phyloP scores from a whole-genome alignment of 441 rosid genomes.

The Corymbia calophylla region DNA sequence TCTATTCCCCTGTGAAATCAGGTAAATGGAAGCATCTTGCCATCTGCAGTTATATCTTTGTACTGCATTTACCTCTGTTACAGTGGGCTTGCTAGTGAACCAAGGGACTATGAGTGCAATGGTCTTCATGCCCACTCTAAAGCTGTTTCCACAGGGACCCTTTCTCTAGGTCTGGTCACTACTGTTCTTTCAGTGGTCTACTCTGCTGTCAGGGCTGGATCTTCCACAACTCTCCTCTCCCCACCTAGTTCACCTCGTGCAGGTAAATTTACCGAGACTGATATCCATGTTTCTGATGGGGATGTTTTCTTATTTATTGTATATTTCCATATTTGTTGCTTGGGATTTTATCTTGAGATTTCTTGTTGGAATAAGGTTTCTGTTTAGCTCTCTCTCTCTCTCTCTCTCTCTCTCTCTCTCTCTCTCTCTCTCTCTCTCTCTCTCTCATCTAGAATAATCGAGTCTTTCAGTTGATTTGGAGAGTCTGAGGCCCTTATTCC shows the following conservation, averaged over 20 bases:
- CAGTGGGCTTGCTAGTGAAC: neutral
- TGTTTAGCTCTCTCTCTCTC: neutral
- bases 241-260: conserved; percentile 1
- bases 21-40: conserved; percentile 3
- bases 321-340: neutral
- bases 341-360: neutral
- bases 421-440: neutral
- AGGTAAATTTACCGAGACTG: neutral
- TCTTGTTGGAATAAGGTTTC: neutral
- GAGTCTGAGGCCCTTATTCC: neutral
- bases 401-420: neutral
- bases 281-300: neutral
- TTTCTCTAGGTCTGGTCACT: neutral
- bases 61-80: conserved; percentile 1
- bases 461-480: neutral
- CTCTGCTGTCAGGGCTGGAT: neutral
- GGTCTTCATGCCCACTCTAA: conserved; percentile 1
- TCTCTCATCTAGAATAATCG: neutral
- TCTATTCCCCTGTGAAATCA: neutral
- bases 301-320: neutral
- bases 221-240: neutral
- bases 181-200: neutral
- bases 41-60: neutral
- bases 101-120: neutral
- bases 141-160: conserved; percentile 1